These are phyloP conservation scores for Helotiales sp. DNA, from an alignment of 2,329 filamentous ascomycete species.

Conservation along the genomic window DNA sequence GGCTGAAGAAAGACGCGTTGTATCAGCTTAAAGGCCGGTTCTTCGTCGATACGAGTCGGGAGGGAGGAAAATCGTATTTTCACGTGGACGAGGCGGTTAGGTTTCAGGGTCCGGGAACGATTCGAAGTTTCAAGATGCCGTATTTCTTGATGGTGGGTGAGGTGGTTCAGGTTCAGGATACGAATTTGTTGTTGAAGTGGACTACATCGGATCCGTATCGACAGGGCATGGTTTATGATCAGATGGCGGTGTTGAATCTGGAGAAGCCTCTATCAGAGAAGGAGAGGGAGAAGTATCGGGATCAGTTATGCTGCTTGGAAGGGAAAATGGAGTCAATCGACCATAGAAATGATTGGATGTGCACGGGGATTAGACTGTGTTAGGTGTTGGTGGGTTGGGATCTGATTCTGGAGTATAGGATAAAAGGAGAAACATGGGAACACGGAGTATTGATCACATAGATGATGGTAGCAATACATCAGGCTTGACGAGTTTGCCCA, in stretches of 20 bases:
- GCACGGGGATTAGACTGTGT: conserved; percentile 16
- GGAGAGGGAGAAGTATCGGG: conserved; percentile 4
- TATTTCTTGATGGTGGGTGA: conserved; percentile 18
- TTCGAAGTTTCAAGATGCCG: conserved; percentile 19
- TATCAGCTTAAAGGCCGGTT: conserved; percentile 22
- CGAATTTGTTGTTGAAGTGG: conserved; percentile 15
- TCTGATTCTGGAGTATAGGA: conserved; percentile 4
- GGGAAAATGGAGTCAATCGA: conserved; percentile 21
- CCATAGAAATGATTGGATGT: conserved; percentile 17
- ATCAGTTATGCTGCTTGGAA: conserved; percentile 18
- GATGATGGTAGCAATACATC: neutral
- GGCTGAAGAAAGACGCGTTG: conserved; percentile 22
- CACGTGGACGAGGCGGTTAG: conserved; percentile 21
- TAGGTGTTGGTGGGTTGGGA: conserved; percentile 2
- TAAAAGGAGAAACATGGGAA: conserved; percentile 2
- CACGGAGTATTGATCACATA: neutral
- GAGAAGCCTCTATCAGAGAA: conserved; percentile 11
- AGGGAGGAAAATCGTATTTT: conserved; percentile 17
- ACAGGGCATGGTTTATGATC: conserved; percentile 19
- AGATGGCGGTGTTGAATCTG: conserved; percentile 14
- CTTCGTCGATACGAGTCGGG: conserved; percentile 16
- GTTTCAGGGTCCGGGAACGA: conserved; percentile 23
- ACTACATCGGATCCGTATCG: conserved; percentile 20
- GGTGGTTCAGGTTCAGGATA: conserved; percentile 11
- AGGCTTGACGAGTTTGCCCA: neutral